Evolutionary conservation across 78 protist species (phyloP), one percentile per base, ranked within the genome.

Genomic region (Dictyostelium intermedium): DNA sequence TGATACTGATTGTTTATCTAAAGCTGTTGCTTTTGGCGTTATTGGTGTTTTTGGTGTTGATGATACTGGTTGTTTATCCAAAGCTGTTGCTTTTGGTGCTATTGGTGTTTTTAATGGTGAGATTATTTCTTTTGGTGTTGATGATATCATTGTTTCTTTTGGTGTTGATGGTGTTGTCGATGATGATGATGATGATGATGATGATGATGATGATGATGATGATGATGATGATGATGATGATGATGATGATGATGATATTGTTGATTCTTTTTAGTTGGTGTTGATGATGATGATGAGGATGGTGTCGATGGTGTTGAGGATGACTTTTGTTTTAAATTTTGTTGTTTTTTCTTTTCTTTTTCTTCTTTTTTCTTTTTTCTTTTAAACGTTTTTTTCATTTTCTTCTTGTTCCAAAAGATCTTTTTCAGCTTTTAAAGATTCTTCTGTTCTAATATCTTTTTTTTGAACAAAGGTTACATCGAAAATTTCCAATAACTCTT

Each of bases 401-500:
- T 77, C 82, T 43, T 41, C 82, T n/a, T 41, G 82, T 23, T 18
- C 37, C 9, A 77, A 18, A 41, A 77, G n/a, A 41, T 77, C 82
- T 8, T 39, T 18, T 77, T 77, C 82, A n/a, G 82, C 82, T n/a
- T 77, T 43, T 9, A 77, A 20, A 7, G 82, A 77, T 77, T 77
- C 82, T 77, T 35, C n/a, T 8, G 82, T n/a, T n/a, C 82, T 43
- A 10, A n/a, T 35, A 43, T 35, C 56, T 77, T 77, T 77, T 41
- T 43, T 66, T 66, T 66, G 74, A 66, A 66, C 74, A 66, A 66
- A 66, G 11, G 32, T 66, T 27, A 72, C 39, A 72, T 72, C 79
- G 23, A 72, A 72, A 30, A 72, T 14, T 35, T 30, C 47, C 13
- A 37, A 37, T 13, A 37, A n/a, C 18, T 37, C 45, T 74, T 37